Base-by-base conservation (phyloP, 345 rosid species). In the Euphorbia tirucalli region DNA sequence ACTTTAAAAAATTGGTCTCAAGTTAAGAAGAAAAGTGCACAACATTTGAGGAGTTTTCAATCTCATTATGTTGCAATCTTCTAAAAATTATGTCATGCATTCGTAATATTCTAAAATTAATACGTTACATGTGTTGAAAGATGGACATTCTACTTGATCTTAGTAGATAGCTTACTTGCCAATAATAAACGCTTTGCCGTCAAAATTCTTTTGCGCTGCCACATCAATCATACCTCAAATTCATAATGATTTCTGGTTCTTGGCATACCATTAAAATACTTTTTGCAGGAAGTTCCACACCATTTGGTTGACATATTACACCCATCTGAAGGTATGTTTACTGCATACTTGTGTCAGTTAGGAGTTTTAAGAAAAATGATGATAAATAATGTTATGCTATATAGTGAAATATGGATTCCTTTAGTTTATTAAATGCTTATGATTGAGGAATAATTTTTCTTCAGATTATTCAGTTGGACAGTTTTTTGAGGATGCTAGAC, bases 381-480 rank as follows among this genome's bases (percentile, higher is more conserved):
- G 59, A 10, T 60, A 65, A 43, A 71, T 48, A 32, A 5, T 70
- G 28, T 69, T 15, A 66, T 28, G 22, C 35, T 18, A 11, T 27
- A 27, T 37, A 7, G 37, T 77, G 71, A n/a, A 61, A 19, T 7
- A 41, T 43, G 60, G 59, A 24, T 65, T 46, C 18, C 18, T 44
- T 22, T 24, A 24, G 55, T 24, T n/a, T 59, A 25, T 66, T 9
- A 2, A 66, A 19, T 48, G 35, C 28, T 70, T 11, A 32, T 30
- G n/a, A n/a, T n/a, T n/a, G n/a, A n/a, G n/a, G 1, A 30, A 58
- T 13, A 69, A 8, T 70, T 24, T 39, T 59, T 65, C 67, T 30
- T 60, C 87, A 94, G 98, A 92, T 72, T 94, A 94, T 80, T 91
- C 97, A 44, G 97, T 89, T 61, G 98, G 98, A 55, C 70, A 81